Percentiles rank a stretch among this genome's conserved stretches.
phyloP scores from a whole-genome alignment of 495 filamentous ascomycete species.

The Aspergillus panamensis region DNA sequence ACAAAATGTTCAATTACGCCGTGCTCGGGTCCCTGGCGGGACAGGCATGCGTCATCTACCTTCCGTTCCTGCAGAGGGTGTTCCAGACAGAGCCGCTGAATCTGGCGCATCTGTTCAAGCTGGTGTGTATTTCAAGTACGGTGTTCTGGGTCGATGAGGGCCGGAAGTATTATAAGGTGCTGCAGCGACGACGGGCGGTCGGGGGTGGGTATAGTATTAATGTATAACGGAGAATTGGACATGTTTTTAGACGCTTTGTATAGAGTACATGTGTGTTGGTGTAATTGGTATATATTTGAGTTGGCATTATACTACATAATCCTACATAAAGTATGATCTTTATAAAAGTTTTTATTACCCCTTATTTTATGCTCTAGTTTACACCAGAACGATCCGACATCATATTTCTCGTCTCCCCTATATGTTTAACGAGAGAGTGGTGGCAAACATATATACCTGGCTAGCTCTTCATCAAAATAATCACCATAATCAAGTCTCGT shows the following conservation, averaged over 20 bases:
- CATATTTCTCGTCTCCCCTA: no score
- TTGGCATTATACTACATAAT: no score
- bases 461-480: no score
- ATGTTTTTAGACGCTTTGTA: slow-evolving; percentile 7
- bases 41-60: slow-evolving; percentile 86
- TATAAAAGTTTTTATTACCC: no score
- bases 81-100: slow-evolving; percentile 92
- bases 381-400: no score
- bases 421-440: no score
- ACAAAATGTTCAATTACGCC: slow-evolving; percentile 94
- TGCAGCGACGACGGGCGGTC: slow-evolving; percentile 34
- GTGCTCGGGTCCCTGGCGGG: slow-evolving; percentile 79
- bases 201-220: slow-evolving; percentile 44
- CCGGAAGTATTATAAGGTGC: slow-evolving; percentile 61
- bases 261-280: slow-evolving; percentile 2
- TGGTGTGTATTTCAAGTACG: slow-evolving; percentile 72
- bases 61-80: slow-evolving; percentile 85
- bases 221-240: slow-evolving; percentile 27
- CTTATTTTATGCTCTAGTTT: no score
- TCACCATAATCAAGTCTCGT: no score
- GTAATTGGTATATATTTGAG: no score
- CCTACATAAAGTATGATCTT: no score
- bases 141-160: slow-evolving; percentile 95
- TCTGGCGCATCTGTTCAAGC: slow-evolving; percentile 63
- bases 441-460: no score